Evolutionary conservation across 2,329 filamentous ascomycete species (phyloP).

Genomic region (Talaromyces piceae): DNA sequence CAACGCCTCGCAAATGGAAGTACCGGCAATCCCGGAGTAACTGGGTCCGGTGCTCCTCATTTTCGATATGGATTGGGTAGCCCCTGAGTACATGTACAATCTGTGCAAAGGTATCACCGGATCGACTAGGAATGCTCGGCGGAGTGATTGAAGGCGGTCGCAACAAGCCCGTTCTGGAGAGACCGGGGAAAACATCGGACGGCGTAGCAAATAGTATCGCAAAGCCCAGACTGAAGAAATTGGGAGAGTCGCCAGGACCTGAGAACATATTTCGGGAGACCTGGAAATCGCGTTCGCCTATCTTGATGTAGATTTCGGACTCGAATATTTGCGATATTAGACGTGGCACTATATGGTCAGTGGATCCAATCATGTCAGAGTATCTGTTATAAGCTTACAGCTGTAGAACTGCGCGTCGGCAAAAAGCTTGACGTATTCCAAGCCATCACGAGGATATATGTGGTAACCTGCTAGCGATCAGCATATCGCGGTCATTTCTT

Average conservation of each 20-base stretch:
- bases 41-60: constrained; percentile 67
- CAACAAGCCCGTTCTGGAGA: constrained; percentile 69
- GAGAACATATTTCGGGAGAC: constrained; percentile 84
- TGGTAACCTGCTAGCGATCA: constrained; percentile 59
- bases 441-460: constrained; percentile 69
- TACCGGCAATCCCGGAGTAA: constrained; percentile 83
- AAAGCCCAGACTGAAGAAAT: constrained; percentile 91
- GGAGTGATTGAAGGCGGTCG: constrained; percentile 81
- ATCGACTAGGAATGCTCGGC: constrained; percentile 71
- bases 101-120: constrained; percentile 76
- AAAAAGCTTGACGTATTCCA: constrained; percentile 86
- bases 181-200: constrained; percentile 74
- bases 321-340: constrained; percentile 87
- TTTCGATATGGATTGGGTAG: constrained; percentile 69
- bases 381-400: constrained; percentile 42
- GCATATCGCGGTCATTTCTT: background rate
- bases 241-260: constrained; percentile 80
- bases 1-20: constrained; percentile 84
- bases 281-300: constrained; percentile 79
- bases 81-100: constrained; percentile 74
- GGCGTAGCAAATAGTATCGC: constrained; percentile 77
- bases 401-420: constrained; percentile 94
- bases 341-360: constrained; percentile 58
- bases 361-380: background rate
- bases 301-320: constrained; percentile 84